phyloP scores from a whole-genome alignment of 192 early-diverging fungal genomes.

The Coemansia aciculifera region DNA sequence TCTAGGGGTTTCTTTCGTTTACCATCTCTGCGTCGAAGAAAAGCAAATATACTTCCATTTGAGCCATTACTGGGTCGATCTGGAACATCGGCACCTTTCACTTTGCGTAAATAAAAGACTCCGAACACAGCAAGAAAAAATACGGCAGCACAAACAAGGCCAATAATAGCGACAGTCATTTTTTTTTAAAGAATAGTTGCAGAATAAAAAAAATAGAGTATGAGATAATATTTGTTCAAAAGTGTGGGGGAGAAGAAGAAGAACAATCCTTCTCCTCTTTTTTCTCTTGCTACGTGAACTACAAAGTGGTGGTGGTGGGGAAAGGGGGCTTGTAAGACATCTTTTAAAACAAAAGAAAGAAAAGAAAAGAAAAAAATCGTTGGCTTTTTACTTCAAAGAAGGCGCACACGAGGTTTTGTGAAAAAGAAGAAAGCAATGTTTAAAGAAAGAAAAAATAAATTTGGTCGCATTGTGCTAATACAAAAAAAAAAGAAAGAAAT shows the following conservation, averaged over 20 bases:
- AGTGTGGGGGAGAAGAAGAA: not conserved
- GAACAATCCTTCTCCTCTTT: not conserved
- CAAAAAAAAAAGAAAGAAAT: slow-evolving; percentile 8
- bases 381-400: not conserved
- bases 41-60: not conserved
- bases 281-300: too few relatives aligned
- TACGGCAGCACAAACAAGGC: not conserved
- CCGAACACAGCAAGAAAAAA: not conserved
- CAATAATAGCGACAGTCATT: not conserved
- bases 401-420: too few relatives aligned
- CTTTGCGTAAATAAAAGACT: not conserved
- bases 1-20: not conserved
- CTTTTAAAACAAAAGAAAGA: too few relatives aligned
- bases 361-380: too few relatives aligned
- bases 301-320: too few relatives aligned
- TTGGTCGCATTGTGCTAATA: not conserved
- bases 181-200: not conserved
- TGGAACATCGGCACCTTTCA: not conserved
- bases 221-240: not conserved
- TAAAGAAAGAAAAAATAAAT: not conserved
- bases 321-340: too few relatives aligned
- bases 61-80: not conserved
- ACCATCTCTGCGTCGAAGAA: not conserved
- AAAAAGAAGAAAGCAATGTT: not conserved
- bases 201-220: not conserved